Evolutionary conservation across 2,329 filamentous ascomycete species (phyloP).

Genomic region (Plenodomus biglobosus): DNA sequence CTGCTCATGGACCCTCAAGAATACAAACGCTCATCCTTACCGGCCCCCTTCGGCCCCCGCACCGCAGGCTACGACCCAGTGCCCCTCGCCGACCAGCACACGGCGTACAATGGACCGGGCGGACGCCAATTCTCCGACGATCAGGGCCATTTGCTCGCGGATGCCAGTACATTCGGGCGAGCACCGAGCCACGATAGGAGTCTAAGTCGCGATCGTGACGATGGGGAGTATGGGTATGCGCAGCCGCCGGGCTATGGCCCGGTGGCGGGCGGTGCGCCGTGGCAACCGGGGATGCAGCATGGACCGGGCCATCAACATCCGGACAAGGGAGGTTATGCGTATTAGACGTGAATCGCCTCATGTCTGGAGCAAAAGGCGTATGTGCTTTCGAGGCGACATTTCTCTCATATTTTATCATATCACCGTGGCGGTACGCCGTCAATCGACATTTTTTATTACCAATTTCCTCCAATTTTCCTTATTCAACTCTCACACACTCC

Average conservation of each 20-base stretch:
- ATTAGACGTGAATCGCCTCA: slow-evolving; percentile 15
- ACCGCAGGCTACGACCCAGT: slow-evolving; percentile 42
- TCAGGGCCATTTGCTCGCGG: slow-evolving; percentile 36
- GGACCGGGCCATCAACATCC: slow-evolving; percentile 13
- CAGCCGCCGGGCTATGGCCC: slow-evolving; percentile 21
- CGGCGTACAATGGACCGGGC: slow-evolving; percentile 25
- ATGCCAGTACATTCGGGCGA: slow-evolving; percentile 39
- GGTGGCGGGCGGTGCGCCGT: slow-evolving; percentile 11
- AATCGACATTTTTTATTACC: no score
- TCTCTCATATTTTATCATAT: no score
- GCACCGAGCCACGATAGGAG: slow-evolving; percentile 27
- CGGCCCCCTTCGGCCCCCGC: slow-evolving; percentile 32
- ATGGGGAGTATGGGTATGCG: slow-evolving; percentile 28
- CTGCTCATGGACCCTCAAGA: slow-evolving; percentile 69
- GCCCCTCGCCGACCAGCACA: slow-evolving; percentile 41
- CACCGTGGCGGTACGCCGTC: no score
- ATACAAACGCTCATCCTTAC: slow-evolving; percentile 45
- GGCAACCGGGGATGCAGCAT: slow-evolving; percentile 27
- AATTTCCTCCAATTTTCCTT: no score
- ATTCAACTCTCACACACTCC: no score
- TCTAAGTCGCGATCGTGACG: slow-evolving; percentile 26
- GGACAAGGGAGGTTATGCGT: slow-evolving; percentile 27
- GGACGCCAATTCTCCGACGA: slow-evolving; percentile 30
- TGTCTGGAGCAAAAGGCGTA: no score
- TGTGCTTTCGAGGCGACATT: no score